Evolutionary conservation across 2,329 filamentous ascomycete genomes (phyloP).

Genomic region (Cercospora beticola): DNA sequence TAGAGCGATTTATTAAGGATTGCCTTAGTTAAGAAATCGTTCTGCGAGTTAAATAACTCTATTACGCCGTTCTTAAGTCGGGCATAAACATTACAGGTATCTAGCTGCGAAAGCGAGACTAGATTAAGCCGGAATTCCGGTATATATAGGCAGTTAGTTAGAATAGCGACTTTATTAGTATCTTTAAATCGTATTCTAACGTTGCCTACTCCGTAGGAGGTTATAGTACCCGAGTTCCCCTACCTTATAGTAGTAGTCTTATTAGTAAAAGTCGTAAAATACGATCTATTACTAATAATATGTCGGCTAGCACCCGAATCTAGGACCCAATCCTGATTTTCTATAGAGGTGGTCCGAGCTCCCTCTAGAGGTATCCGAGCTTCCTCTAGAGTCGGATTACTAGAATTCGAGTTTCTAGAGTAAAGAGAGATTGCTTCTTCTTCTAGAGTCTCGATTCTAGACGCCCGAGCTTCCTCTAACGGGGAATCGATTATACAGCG

Average conservation of each 20-base stretch:
- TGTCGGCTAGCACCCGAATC: no score
- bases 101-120: slow-evolving; percentile 9
- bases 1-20: slow-evolving; percentile 3
- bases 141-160: slow-evolving; percentile 11
- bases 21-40: slow-evolving; percentile 1
- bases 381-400: no score
- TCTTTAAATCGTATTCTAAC: background rate
- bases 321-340: no score
- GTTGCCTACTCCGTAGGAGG: background rate
- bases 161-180: slow-evolving; percentile 2
- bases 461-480: background rate
- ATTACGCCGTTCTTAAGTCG: background rate
- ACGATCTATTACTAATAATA: no score
- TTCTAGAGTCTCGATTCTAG: no score
- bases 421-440: no score
- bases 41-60: slow-evolving; percentile 1
- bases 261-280: no score
- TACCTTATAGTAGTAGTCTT: background rate
- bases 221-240: background rate
- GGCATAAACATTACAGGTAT: background rate
- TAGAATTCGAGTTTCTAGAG: no score
- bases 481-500: background rate
- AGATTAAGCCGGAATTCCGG: slow-evolving; percentile 5
- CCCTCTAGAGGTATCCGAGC: no score
- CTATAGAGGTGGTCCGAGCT: no score